Base-by-base conservation (phyloP, 306 rosid genomes). In the Cucurbita maxima region DNA sequence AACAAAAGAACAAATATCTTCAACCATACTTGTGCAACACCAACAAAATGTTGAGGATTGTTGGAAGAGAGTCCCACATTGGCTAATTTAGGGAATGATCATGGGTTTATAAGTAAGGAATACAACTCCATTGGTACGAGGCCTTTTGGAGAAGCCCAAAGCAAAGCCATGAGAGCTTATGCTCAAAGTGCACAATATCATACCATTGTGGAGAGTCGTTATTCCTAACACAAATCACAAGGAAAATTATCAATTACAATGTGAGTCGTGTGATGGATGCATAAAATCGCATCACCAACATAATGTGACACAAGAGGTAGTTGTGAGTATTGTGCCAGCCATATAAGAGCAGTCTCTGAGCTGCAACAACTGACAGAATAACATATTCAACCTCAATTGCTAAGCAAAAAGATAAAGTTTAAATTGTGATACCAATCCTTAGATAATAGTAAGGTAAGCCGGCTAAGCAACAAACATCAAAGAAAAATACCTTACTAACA, bases 1-100 rank as follows among this genome's bases (percentile, higher is more conserved):
- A 76, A 77, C 22, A 45, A 83, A 58, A 8, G 34, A 54, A 71
- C 75, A 75, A 22, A 61, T 61, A 72, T n/a, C 7, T 54, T 62
- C 53, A 72, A 62, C 52, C 9, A 41, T 6, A 79, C 34, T 45
- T 41, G 68, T 36, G 34, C 54, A 37, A 25, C 45, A 71, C 25
- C 25, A 51, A 30, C 48, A 71, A 30, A 30, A 30, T 30, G 34
- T 2, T 30, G 34, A 30, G 34, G 34, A 30, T 30, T 0, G 34
- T 30, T 30, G 34, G 34, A 0, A 30, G 34, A 1, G 34, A 30
- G 34, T 30, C 34, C 34, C 34, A 30, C 34, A 0, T 30, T 30
- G 34, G 3, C 34, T 30, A 30, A 3, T 30, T 2, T 30, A 30
- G 34, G 34, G 4, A 30, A 30, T 30, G 34, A 30, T 30, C 3